Evolutionary conservation across 208 protist species (phyloP).

Genomic region (Wallacemonas collosoma): DNA sequence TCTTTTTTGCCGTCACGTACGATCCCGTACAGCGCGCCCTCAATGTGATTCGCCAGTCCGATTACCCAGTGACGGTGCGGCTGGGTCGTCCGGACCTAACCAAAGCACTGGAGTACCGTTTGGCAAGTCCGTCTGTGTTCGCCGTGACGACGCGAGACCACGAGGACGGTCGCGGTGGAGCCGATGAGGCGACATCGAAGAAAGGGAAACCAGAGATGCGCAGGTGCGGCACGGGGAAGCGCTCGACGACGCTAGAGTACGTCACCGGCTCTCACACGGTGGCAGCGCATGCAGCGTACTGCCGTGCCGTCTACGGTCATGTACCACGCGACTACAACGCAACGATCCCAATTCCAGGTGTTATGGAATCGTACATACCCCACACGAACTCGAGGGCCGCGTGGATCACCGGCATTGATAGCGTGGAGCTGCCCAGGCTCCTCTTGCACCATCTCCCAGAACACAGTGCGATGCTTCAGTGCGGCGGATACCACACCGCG

Average conservation of each 20-base stretch:
- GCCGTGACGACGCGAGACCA: neutral
- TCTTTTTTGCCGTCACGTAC: neutral
- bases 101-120: neutral
- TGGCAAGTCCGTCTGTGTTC: conserved; percentile 7
- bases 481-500: too few species aligned
- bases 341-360: neutral
- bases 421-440: neutral
- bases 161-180: too few species aligned
- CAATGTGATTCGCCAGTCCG: neutral
- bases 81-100: neutral
- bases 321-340: neutral
- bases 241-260: neutral
- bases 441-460: neutral
- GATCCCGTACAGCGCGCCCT: neutral
- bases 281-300: neutral
- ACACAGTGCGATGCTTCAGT: neutral
- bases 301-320: neutral
- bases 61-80: neutral
- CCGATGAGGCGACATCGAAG: too few species aligned
- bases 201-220: too few species aligned
- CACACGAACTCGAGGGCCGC: neutral
- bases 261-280: neutral
- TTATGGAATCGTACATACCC: neutral
- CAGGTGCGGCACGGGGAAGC: too few species aligned
- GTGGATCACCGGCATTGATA: neutral